Percentiles rank a stretch among this genome's conserved stretches.
Evolutionary conservation across 2,329 filamentous ascomycete species (phyloP).

Genomic region (Ceratocystis variospora): DNA sequence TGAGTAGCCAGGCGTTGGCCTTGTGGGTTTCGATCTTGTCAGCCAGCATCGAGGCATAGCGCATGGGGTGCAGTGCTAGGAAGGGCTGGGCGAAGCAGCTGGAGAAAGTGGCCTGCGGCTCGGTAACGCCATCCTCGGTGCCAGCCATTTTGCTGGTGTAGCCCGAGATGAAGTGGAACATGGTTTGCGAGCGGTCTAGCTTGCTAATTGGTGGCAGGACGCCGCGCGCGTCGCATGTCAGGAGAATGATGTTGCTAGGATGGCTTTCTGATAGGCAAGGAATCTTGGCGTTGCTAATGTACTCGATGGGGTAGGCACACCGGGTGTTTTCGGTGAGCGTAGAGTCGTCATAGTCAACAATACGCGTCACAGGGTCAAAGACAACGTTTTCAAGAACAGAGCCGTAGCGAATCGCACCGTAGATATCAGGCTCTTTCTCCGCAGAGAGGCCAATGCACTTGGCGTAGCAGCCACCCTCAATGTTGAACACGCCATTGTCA

Average conservation of each 20-base stretch:
- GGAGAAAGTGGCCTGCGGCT: slow-evolving; percentile 97
- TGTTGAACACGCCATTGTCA: slow-evolving; percentile 95
- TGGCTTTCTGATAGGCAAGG: slow-evolving; percentile 78
- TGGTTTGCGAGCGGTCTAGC: slow-evolving; percentile 84
- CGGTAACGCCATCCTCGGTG: slow-evolving; percentile 90
- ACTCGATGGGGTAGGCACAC: slow-evolving; percentile 96
- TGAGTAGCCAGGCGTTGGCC: slow-evolving; percentile 94
- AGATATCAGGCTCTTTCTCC: slow-evolving; percentile 99
- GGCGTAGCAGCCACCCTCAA: slow-evolving; percentile 97
- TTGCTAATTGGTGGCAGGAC: slow-evolving; percentile 97
- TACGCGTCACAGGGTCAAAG: slow-evolving; percentile 77
- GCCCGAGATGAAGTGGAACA: slow-evolving; percentile 99
- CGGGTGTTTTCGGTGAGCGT: slow-evolving; percentile 97
- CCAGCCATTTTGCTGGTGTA: slow-evolving; percentile 99
- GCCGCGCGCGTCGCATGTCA: slow-evolving; percentile 95
- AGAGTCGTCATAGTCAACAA: slow-evolving; percentile 88
- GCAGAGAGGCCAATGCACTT: slow-evolving; percentile 95
- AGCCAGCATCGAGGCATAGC: slow-evolving; percentile 95
- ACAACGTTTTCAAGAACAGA: slow-evolving; percentile 98
- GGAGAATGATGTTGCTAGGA: slow-evolving; percentile 93
- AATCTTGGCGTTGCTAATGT: slow-evolving; percentile 97
- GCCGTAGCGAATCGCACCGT: slow-evolving; percentile 86
- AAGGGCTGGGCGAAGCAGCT: slow-evolving; percentile 99
- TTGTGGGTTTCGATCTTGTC: slow-evolving; percentile 95
- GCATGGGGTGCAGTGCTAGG: slow-evolving; percentile 97